Conservation (phyloP, 1,284 basidiomycete genomes). For the Waitea zeae region DNA sequence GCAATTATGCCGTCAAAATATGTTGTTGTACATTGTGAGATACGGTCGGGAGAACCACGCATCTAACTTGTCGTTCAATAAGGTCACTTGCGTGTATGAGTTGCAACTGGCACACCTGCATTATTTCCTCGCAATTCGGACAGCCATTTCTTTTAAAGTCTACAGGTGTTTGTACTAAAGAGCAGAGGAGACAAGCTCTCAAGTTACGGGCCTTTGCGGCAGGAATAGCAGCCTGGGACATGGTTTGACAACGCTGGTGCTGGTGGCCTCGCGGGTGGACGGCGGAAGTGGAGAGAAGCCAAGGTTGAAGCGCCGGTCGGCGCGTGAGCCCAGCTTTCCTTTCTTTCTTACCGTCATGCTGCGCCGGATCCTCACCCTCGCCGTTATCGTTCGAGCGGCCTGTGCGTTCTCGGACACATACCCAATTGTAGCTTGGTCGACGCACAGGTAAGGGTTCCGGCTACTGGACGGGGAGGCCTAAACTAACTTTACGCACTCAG, state of each 20-base stretch:
- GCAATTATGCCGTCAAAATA: conserved; percentile 90
- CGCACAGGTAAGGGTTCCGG: too few species aligned
- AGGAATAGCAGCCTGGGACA: conserved; percentile 31
- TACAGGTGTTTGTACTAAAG: conserved; percentile 67
- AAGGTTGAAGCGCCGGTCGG: too few species aligned
- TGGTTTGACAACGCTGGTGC: background rate
- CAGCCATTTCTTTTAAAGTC: conserved; percentile 84
- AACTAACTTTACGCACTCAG: too few species aligned
- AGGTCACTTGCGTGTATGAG: conserved; percentile 58
- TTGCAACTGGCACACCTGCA: too few species aligned
- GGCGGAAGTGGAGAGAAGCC: background rate
- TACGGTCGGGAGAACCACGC: conserved; percentile 75
- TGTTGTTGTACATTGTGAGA: conserved; percentile 81
- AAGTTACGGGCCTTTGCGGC: conserved; percentile 51
- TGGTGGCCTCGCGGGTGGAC: background rate
- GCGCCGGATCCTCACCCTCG: too few species aligned
- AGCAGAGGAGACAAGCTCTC: conserved; percentile 86
- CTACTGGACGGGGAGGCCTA: too few species aligned
- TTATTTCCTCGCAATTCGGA: conserved; percentile 97
- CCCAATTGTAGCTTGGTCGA: conserved; percentile 57
- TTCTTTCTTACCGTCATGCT: too few species aligned
- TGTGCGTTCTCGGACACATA: conserved; percentile 39
- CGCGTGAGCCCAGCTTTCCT: too few species aligned
- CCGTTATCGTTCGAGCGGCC: conserved; percentile 26
- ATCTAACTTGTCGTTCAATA: conserved; percentile 36